Percentiles rank a stretch among this genome's conserved stretches.
These are phyloP conservation scores for Brassica juncea DNA, from an alignment of 345 rosid genomes.

Conservation along the genomic window DNA sequence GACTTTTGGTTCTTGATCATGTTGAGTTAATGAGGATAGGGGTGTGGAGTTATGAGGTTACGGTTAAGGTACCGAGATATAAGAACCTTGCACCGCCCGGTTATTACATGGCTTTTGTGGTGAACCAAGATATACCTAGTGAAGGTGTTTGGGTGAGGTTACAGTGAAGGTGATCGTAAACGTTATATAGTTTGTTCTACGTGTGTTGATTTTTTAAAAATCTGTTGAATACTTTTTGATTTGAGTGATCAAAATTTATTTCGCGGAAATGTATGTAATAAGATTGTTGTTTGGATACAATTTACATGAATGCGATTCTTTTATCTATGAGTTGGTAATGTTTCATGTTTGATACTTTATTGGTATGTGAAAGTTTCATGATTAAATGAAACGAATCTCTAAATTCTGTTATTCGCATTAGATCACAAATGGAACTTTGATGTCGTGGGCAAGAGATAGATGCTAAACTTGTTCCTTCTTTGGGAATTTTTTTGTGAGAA, in stretches of 20 bases:
- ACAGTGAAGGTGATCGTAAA: conserved; percentile 9
- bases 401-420: neutral
- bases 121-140: conserved; percentile 70
- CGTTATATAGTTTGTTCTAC: neutral
- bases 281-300: neutral
- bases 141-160: conserved; percentile 65
- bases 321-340: neutral
- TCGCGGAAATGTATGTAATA: conserved; percentile 6
- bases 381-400: neutral
- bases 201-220: conserved; percentile 10
- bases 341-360: conserved; percentile 15
- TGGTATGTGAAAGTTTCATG: conserved; percentile 20
- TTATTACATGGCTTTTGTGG: conserved; percentile 67
- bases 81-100: conserved; percentile 68
- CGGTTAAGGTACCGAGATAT: conserved; percentile 47
- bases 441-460: conserved; percentile 3
- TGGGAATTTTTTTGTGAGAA: neutral
- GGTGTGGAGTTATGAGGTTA: conserved; percentile 36
- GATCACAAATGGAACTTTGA: neutral
- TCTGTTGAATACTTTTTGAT: neutral
- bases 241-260: neutral
- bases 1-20: conserved; percentile 54
- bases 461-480: conserved; percentile 11
- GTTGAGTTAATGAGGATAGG: neutral
- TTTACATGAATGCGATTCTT: conserved; percentile 27